phyloP scores from a whole-genome alignment of 805 yeast species.

The Sugiyamaella smithiae region DNA sequence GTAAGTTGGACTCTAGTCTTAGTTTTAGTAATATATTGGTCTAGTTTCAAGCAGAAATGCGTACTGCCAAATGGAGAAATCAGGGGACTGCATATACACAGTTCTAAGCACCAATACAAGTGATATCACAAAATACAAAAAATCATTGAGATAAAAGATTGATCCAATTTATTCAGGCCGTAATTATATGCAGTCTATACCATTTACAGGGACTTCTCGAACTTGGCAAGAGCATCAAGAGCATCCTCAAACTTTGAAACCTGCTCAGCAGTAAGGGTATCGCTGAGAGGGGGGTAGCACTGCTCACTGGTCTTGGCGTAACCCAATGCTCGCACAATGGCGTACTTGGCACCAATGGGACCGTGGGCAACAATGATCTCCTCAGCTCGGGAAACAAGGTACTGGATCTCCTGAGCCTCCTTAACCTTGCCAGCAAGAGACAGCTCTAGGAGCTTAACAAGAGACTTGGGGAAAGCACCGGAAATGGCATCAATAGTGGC shows the following conservation, averaged over 20 bases:
- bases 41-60: too few relatives aligned
- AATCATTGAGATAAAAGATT: too few relatives aligned
- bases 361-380: slow-evolving; percentile 43
- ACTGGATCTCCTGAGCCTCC: slow-evolving; percentile 45
- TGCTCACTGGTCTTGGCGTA: slow-evolving; percentile 27
- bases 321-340: slow-evolving; percentile 38
- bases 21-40: too few relatives aligned
- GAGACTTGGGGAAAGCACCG: slow-evolving; percentile 52
- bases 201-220: slow-evolving; percentile 24
- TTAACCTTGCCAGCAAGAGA: slow-evolving; percentile 40
- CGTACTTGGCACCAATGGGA: slow-evolving; percentile 49
- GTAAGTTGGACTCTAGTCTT: too few relatives aligned
- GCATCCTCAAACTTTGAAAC: slow-evolving; percentile 13
- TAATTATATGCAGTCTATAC: too few relatives aligned
- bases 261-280: slow-evolving; percentile 20
- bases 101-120: too few relatives aligned
- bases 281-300: slow-evolving; percentile 37
- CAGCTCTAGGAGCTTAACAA: slow-evolving; percentile 41
- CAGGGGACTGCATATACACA: too few relatives aligned
- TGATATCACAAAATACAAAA: too few relatives aligned
- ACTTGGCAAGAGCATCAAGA: slow-evolving; percentile 19
- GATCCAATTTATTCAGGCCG: too few relatives aligned
- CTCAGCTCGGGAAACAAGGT: slow-evolving; percentile 45
- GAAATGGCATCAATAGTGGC: slow-evolving; percentile 54
- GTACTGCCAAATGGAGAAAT: too few relatives aligned